phyloP scores from a whole-genome alignment of 768 basidiomycete species.

The Boletus vinaceobasis region DNA sequence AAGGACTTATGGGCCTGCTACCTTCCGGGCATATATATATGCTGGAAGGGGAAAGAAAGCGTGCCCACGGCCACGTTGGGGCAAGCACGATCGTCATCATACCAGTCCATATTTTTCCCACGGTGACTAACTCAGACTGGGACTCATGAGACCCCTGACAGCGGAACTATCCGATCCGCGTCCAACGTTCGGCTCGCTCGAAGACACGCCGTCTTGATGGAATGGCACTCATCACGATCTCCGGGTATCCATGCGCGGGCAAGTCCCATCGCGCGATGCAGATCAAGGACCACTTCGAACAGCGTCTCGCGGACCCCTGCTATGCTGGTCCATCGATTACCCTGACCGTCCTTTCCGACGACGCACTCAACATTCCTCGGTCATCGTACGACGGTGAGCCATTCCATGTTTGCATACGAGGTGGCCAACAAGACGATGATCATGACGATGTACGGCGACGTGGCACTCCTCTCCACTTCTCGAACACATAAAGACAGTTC shows the following conservation, averaged over 20 bases:
- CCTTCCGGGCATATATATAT: neutral
- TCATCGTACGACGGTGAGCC: slow-evolving; percentile 69
- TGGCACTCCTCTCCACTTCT: neutral
- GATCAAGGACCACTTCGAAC: slow-evolving; percentile 56
- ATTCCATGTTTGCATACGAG: neutral
- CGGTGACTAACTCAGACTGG: neutral
- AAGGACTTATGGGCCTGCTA: neutral
- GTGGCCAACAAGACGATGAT: neutral
- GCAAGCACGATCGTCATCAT: too few species aligned
- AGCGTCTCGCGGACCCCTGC: slow-evolving; percentile 42
- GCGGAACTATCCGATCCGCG: too few species aligned
- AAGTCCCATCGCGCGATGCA: slow-evolving; percentile 74
- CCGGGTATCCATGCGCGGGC: slow-evolving; percentile 85
- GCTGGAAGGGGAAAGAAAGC: too few species aligned
- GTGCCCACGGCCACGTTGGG: too few species aligned
- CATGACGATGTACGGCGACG: neutral
- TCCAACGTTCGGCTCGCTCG: neutral
- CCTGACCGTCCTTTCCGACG: slow-evolving; percentile 65
- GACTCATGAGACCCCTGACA: neutral
- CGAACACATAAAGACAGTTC: slow-evolving; percentile 51
- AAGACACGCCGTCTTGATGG: neutral
- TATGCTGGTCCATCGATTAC: slow-evolving; percentile 53
- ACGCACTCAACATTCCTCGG: slow-evolving; percentile 59
- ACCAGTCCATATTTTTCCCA: too few species aligned
- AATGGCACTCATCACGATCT: slow-evolving; percentile 92